Conservation (phyloP, 192 early-diverging fungal genomes). For the Coemansia sp. region DNA sequence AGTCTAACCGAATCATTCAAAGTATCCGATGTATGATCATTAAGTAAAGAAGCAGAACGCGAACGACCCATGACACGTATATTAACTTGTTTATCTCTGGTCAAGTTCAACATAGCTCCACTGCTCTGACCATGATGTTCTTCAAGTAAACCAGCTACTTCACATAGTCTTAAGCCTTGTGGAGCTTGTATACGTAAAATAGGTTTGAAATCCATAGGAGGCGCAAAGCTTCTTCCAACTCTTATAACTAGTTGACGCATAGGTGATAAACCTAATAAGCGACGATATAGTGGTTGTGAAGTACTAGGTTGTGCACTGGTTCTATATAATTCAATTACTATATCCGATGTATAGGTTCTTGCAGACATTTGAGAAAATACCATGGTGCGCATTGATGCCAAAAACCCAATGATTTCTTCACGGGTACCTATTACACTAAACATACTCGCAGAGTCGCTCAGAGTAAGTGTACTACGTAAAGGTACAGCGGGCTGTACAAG, state of each 20-base stretch:
- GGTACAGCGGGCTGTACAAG: conserved; percentile 7
- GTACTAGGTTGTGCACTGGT: not conserved
- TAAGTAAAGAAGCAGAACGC: conserved; percentile 7
- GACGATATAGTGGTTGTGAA: not conserved
- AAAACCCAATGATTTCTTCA: conserved; percentile 19
- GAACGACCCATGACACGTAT: conserved; percentile 37
- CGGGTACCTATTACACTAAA: conserved; percentile 28
- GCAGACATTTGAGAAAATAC: conserved; percentile 17
- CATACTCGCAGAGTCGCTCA: conserved; percentile 19
- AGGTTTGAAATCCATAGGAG: conserved; percentile 16
- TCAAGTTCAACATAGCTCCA: conserved; percentile 13
- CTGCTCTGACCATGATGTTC: not conserved
- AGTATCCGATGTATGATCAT: too few species aligned
- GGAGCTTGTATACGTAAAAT: conserved; percentile 24
- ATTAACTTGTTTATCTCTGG: conserved; percentile 38
- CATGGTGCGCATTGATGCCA: conserved; percentile 18
- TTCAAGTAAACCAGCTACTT: conserved; percentile 28
- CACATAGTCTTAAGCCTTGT: conserved; percentile 32
- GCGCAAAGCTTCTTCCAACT: conserved; percentile 4
- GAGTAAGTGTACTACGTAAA: conserved; percentile 11
- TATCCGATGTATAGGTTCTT: conserved; percentile 12
- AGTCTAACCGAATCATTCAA: too few species aligned
- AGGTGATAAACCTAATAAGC: conserved; percentile 13
- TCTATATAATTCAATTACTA: conserved; percentile 6
- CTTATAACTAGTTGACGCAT: conserved; percentile 34